Conservation (phyloP, 1,284 basidiomycete genomes). For the Mycena citricolor region DNA sequence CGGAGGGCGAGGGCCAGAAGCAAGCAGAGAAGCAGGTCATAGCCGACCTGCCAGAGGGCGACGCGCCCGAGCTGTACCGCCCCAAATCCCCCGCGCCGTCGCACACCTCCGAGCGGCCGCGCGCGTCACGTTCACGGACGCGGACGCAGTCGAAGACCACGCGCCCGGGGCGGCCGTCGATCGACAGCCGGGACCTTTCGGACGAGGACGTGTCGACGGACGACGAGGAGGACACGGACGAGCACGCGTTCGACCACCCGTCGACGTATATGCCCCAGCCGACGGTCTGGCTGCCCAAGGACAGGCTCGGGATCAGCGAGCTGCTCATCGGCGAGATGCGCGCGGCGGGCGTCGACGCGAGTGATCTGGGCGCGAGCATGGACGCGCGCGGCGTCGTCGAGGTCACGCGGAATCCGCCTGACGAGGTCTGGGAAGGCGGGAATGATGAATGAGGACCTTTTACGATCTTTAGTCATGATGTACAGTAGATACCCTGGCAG, state of each 20-base stretch:
- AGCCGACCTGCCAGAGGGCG: slow-evolving; percentile 9
- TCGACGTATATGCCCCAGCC: slow-evolving; percentile 60
- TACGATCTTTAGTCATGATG: not conserved
- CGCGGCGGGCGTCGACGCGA: slow-evolving; percentile 42
- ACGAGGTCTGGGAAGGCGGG: slow-evolving; percentile 47
- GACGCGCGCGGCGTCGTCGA: slow-evolving; percentile 52
- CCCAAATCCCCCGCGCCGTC: slow-evolving; percentile 18
- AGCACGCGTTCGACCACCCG: slow-evolving; percentile 61
- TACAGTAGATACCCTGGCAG: not conserved
- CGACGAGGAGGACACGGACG: slow-evolving; percentile 30
- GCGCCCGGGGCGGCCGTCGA: slow-evolving; percentile 31
- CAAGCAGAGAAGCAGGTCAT: slow-evolving; percentile 9
- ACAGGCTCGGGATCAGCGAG: slow-evolving; percentile 56
- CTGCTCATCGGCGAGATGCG: slow-evolving; percentile 50
- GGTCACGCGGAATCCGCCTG: slow-evolving; percentile 50
- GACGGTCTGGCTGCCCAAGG: slow-evolving; percentile 66
- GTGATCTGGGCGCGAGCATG: slow-evolving; percentile 51
- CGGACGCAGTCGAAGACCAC: not conserved
- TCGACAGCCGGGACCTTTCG: slow-evolving; percentile 11
- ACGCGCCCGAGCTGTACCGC: slow-evolving; percentile 19
- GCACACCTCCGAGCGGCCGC: slow-evolving; percentile 20
- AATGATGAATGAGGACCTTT: slow-evolving; percentile 30
- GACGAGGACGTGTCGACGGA: slow-evolving; percentile 28
- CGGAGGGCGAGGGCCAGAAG: slow-evolving; percentile 3
- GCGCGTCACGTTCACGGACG: not conserved